These are phyloP conservation scores for Diophrys appendiculata DNA, from an alignment of 73 alveolate species.

Conservation along the genomic window DNA sequence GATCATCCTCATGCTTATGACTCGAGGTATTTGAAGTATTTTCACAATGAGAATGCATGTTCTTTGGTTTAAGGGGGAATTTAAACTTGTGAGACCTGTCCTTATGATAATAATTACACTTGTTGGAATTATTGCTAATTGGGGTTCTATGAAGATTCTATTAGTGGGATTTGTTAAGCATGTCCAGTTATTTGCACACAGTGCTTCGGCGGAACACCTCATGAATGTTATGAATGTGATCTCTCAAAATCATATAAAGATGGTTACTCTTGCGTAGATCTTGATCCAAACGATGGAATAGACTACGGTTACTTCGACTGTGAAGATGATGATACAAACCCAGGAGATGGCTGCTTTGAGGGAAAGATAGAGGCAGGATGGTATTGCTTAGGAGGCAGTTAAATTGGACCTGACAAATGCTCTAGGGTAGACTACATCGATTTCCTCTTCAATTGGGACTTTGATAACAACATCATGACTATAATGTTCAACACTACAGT, in stretches of 20 bases:
- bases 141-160: neutral
- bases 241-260: neutral
- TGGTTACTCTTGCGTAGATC: neutral
- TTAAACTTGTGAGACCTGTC: neutral
- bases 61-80: neutral
- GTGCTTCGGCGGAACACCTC: neutral
- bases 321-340: neutral
- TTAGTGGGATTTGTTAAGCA: neutral
- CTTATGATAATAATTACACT: neutral
- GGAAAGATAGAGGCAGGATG: neutral
- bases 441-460: neutral
- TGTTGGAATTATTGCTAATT: neutral
- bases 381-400: neutral
- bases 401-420: neutral
- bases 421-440: neutral
- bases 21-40: neutral
- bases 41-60: neutral
- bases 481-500: neutral
- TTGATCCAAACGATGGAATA: neutral
- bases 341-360: neutral
- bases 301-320: neutral
- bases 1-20: neutral
- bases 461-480: neutral
- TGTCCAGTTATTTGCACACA: neutral
- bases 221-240: neutral